Conservation (phyloP, 1,284 basidiomycete genomes). For the Tilletiopsis washingtonensis region DNA sequence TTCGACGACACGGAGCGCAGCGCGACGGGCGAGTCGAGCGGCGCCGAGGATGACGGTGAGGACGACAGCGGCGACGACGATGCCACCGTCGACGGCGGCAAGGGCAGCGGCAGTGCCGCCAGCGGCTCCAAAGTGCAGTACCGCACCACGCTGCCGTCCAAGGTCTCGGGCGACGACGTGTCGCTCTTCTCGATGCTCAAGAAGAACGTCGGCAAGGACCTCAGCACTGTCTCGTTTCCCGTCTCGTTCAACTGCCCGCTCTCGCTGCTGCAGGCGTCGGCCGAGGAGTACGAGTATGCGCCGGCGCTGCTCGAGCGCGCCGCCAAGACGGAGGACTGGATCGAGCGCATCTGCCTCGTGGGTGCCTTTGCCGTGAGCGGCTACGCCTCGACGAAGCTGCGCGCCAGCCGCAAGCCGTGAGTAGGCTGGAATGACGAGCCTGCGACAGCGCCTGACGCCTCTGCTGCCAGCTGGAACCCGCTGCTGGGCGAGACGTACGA, state of each 20-base stretch:
- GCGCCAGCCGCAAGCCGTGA: slow-evolving; percentile 41
- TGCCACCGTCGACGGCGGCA: slow-evolving; percentile 44
- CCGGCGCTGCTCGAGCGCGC: slow-evolving; percentile 42
- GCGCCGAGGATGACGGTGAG: slow-evolving; percentile 24
- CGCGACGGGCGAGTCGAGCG: slow-evolving; percentile 12
- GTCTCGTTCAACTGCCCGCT: slow-evolving; percentile 48
- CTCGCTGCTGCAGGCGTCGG: slow-evolving; percentile 41
- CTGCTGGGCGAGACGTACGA: slow-evolving; percentile 46
- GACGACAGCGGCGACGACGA: slow-evolving; percentile 25
- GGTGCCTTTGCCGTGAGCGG: slow-evolving; percentile 41
- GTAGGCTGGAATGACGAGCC: neutral
- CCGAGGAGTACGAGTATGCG: slow-evolving; percentile 47
- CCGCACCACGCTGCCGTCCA: slow-evolving; percentile 55
- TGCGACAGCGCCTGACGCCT: neutral
- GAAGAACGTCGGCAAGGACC: slow-evolving; percentile 64
- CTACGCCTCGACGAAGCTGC: slow-evolving; percentile 40
- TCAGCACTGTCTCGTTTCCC: slow-evolving; percentile 46
- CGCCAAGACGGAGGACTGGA: slow-evolving; percentile 27
- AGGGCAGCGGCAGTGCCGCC: slow-evolving; percentile 4
- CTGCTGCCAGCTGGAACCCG: slow-evolving; percentile 41
- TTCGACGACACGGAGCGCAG: slow-evolving; percentile 14
- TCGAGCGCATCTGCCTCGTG: slow-evolving; percentile 38
- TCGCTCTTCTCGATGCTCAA: slow-evolving; percentile 77
- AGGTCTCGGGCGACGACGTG: slow-evolving; percentile 65
- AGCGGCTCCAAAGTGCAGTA: slow-evolving; percentile 16